These are phyloP conservation scores for Plantago rigida DNA, from an alignment of 305 asterid species.

Conservation along the genomic window DNA sequence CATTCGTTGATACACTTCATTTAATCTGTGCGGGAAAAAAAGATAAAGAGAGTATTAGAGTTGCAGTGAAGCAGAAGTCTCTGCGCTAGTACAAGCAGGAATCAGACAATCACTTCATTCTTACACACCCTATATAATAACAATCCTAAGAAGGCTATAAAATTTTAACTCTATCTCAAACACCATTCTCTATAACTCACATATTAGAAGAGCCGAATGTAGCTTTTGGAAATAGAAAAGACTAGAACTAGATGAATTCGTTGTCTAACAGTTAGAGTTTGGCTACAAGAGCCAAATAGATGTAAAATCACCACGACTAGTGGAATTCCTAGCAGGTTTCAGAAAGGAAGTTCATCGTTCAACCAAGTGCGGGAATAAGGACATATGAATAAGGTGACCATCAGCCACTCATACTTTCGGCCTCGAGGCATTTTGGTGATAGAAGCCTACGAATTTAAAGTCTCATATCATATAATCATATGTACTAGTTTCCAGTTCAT, in stretches of 20 bases:
- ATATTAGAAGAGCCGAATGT: not conserved
- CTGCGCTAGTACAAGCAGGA: not conserved
- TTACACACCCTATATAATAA: too few relatives aligned
- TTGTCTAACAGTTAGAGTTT: not conserved
- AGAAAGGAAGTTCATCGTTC: not conserved
- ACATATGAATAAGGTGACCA: too few relatives aligned
- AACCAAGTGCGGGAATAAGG: too few relatives aligned
- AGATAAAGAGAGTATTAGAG: conserved; percentile 4
- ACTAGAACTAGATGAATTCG: not conserved
- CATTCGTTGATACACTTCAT: conserved; percentile 36
- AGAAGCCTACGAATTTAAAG: not conserved
- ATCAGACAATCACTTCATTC: too few relatives aligned
- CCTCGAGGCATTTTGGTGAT: too few relatives aligned
- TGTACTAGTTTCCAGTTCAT: too few relatives aligned
- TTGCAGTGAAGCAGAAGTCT: conserved; percentile 8
- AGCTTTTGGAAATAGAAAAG: conserved; percentile 6
- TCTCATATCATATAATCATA: too few relatives aligned
- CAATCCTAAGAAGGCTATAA: too few relatives aligned
- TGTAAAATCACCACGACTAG: not conserved
- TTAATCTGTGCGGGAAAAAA: conserved; percentile 23
- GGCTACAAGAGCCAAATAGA: not conserved
- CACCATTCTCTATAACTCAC: too few relatives aligned
- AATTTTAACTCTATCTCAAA: too few relatives aligned
- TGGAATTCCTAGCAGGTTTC: not conserved
- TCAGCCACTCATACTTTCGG: not conserved